Evolutionary conservation across 176 grass and related monocot species (phyloP).

Genomic region (Oryza officinalis): DNA sequence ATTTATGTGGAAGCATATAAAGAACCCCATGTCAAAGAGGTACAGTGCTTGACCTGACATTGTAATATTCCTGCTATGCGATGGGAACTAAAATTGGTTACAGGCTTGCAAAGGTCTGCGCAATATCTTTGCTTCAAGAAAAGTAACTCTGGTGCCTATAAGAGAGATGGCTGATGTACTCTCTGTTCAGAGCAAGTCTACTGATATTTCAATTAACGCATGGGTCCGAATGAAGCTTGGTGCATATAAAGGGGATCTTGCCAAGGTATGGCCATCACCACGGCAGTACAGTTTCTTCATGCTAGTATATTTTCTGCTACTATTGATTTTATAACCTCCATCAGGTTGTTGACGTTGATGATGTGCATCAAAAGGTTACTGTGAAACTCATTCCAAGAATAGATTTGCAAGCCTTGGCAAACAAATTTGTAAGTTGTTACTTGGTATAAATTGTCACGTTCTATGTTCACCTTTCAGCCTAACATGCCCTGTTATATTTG

Average conservation of each 20-base stretch:
- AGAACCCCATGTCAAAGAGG: slow-evolving; percentile 89
- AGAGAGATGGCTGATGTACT: slow-evolving; percentile 81
- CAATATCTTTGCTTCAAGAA: slow-evolving; percentile 69
- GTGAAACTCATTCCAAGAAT: slow-evolving; percentile 87
- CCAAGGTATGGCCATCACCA: slow-evolving; percentile 55
- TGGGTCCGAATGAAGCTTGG: slow-evolving; percentile 90
- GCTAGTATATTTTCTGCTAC: slow-evolving; percentile 2
- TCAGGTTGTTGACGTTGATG: slow-evolving; percentile 89
- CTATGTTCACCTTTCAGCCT: background rate
- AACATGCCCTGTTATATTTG: slow-evolving; percentile 4
- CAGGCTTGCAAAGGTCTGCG: slow-evolving; percentile 79
- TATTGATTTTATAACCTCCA: slow-evolving; percentile 20
- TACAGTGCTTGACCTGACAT: slow-evolving; percentile 30
- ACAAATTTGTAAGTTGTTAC: slow-evolving; percentile 63
- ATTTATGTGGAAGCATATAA: slow-evolving; percentile 89
- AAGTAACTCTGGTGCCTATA: slow-evolving; percentile 67
- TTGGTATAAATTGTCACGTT: slow-evolving; percentile 1
- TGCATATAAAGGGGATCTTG: slow-evolving; percentile 85
- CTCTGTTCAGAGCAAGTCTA: slow-evolving; percentile 71
- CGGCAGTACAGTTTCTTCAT: background rate
- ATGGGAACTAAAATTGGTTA: slow-evolving; percentile 24
- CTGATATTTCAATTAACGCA: slow-evolving; percentile 62
- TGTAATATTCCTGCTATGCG: slow-evolving; percentile 19
- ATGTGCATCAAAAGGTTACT: slow-evolving; percentile 63
- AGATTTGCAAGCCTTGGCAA: slow-evolving; percentile 76